A percentile compares a stretch with the other conserved stretches of the same genome.
Conservation (phyloP, 176 grass and related monocot genomes). For the Oryza nivara region DNA sequence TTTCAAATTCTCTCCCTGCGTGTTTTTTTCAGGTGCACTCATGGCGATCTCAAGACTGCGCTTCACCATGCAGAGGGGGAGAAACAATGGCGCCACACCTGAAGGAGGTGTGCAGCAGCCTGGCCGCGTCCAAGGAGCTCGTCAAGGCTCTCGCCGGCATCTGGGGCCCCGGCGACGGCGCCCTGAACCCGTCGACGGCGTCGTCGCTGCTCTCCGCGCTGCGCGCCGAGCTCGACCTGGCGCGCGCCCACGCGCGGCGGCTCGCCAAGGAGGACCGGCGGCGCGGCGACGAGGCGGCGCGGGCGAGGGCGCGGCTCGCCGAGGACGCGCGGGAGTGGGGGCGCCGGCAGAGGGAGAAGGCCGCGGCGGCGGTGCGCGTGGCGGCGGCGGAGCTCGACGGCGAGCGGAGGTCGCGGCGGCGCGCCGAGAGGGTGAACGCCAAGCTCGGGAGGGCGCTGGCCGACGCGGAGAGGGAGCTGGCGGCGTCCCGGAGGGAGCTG, state of each 20-base stretch:
- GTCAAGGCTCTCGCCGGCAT: conserved; percentile 57
- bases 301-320: neutral
- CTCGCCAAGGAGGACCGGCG: conserved; percentile 37
- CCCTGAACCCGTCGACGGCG: conserved; percentile 45
- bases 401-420: conserved; percentile 60
- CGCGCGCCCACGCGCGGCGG: conserved; percentile 40
- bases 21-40: conserved; percentile 27
- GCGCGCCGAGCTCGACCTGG: conserved; percentile 56
- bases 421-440: conserved; percentile 56
- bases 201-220: conserved; percentile 64
- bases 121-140: conserved; percentile 70
- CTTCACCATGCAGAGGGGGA: neutral
- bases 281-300: neutral
- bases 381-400: conserved; percentile 54
- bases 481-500: conserved; percentile 51
- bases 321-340: conserved; percentile 63
- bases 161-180: conserved; percentile 25
- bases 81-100: conserved; percentile 19
- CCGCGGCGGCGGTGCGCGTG: conserved; percentile 36
- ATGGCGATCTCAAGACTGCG: conserved; percentile 4
- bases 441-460: conserved; percentile 64
- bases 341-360: conserved; percentile 63
- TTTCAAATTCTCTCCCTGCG: too few species aligned
- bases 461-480: conserved; percentile 40
- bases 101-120: conserved; percentile 58